Percentiles rank a stretch among this genome's conserved stretches.
Conservation (phyloP, 441 rosid genomes). For the Corymbia calophylla region DNA sequence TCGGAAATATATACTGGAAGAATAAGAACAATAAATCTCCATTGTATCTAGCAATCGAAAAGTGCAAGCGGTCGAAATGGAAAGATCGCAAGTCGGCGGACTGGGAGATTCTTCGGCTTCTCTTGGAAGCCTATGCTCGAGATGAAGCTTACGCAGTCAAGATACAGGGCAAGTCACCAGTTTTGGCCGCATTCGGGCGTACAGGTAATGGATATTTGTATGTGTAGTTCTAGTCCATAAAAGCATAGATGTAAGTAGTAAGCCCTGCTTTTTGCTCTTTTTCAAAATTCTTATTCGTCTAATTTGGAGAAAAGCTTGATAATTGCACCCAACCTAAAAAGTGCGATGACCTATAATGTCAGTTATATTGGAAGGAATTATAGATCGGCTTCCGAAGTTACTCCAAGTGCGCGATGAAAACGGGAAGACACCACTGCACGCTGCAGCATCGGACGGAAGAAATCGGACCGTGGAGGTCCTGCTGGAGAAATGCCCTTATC, state of each 20-base stretch:
- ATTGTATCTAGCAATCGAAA: background rate
- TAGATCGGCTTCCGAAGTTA: background rate
- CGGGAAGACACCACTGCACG: background rate
- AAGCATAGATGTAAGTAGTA: background rate
- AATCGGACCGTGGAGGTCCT: rapidly evolving
- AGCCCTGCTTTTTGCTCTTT: background rate
- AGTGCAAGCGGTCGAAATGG: rapidly evolving
- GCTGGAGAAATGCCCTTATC: rapidly evolving
- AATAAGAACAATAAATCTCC: background rate
- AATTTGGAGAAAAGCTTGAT: background rate
- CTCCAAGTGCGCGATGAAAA: background rate
- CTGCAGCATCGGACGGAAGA: rapidly evolving
- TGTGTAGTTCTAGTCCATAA: background rate
- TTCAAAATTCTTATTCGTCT: background rate
- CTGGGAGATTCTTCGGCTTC: rapidly evolving
- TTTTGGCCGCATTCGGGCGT: rapidly evolving
- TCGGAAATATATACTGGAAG: background rate
- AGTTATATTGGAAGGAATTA: rapidly evolving
- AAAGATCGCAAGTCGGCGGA: rapidly evolving
- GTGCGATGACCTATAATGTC: background rate
- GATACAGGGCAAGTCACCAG: background rate
- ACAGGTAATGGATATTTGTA: background rate
- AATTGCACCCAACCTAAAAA: background rate
- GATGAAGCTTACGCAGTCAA: background rate
- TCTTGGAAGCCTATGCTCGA: rapidly evolving